Evolutionary conservation across 768 basidiomycete genomes (phyloP), one percentile per base, ranked within the genome.

Genomic region (Sporobolomyces phaffii): DNA sequence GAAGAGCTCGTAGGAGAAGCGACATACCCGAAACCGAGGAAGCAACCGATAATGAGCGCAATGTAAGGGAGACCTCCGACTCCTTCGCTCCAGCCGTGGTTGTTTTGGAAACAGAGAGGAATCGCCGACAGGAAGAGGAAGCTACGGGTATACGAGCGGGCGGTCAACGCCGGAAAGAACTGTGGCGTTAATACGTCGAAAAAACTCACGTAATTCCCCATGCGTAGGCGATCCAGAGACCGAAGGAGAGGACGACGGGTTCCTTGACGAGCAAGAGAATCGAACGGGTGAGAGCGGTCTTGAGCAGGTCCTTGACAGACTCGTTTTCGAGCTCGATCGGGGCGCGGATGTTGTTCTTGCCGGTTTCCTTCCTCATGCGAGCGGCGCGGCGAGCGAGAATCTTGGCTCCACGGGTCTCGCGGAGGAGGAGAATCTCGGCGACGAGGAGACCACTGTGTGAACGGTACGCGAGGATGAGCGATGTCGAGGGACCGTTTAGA

Each of bases 371-470:
- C 48, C 62, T 24, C 31, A 73, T 52, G 60, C 64, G 64, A 36
- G 66, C 69, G 4, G 73, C 73, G 24, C 71, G 71, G 33, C 50
- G 29, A 17, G 58, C 44, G 15, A 74, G 72, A 15, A 74, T 65
- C 65, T 73, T 68, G 7, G 73, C 62, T 22, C 73, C 73, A 28
- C 73, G 71, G 11, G 73, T 71, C 50, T 74, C 73, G 28, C 57
- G 64, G 49, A 72, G 69, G 41, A 74, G 50, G 56, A 66, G n/a
- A 36, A 73, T 13, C 45, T 72, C 70, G 47, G 60, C 38, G 29
- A 74, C 22, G 53, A 64, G 62, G n/a, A 69, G 49, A 9, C 44
- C 57, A 17, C 62, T 62, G n/a, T 29, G 34, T 14, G 5, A 2
- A 26, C 6, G 18, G 26, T 13, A 22, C n/a, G 15, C 17, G 24